A percentile compares a stretch with the other conserved stretches of the same genome.
phyloP scores from a whole-genome alignment of 176 grass and related monocot genomes.

The Elymus sibiricus region DNA sequence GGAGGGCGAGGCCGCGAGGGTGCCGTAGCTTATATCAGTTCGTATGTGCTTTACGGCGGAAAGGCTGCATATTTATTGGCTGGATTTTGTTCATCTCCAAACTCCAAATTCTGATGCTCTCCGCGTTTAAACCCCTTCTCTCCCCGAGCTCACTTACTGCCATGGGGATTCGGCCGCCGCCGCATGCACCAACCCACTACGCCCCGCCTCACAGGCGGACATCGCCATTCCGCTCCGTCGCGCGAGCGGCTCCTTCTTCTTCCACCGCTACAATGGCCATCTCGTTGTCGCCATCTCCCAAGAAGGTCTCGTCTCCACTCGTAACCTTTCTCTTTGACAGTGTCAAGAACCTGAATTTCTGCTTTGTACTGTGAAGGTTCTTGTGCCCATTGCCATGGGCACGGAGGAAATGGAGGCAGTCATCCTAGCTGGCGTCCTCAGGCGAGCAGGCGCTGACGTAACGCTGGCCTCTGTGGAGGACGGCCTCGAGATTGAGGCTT shows the following conservation, averaged over 20 bases:
- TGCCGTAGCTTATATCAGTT: no score
- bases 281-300: slow-evolving; percentile 13
- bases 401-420: slow-evolving; percentile 94
- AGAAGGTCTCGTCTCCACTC: slow-evolving; percentile 36
- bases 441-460: slow-evolving; percentile 68
- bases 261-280: not conserved
- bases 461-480: slow-evolving; percentile 66
- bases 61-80: no score
- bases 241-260: not conserved
- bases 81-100: no score
- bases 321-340: not conserved
- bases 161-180: not conserved
- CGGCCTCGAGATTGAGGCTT: slow-evolving; percentile 60
- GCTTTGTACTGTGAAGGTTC: slow-evolving; percentile 40
- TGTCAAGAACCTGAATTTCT: not conserved
- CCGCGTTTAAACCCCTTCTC: not conserved
- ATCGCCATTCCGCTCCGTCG: not conserved
- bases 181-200: not conserved
- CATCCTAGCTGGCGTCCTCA: slow-evolving; percentile 66
- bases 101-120: slow-evolving; percentile 13
- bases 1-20: no score
- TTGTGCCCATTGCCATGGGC: slow-evolving; percentile 83
- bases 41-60: no score
- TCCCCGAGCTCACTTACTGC: not conserved
- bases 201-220: not conserved